Evolutionary conservation across 2,329 filamentous ascomycete species (phyloP), one percentile per base, ranked within the genome.

Genomic region (Fusarium mangiferae): DNA sequence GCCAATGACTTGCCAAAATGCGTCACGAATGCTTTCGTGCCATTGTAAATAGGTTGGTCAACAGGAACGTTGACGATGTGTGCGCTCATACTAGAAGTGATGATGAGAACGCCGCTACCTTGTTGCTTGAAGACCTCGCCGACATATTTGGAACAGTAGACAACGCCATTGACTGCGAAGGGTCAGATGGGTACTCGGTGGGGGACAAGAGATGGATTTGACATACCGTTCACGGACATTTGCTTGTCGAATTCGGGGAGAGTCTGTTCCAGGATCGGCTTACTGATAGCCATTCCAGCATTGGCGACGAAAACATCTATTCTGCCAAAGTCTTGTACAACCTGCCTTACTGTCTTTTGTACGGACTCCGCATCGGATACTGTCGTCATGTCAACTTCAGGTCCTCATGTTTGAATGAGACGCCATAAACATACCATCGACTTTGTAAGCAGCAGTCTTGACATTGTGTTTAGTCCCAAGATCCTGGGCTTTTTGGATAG

Each of bases 41-140:
- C 83, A 67, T 90, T 90, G 76, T 90, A 90, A 6, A 87, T 85
- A 0, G 87, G 85, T 72, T 89, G 87, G 49, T 88, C 86, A 4
- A 84, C 78, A 1, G 86, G 86, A 3, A 86, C 85, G 45, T 87
- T 87, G 66, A 86, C 85, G 41, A 87, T 82, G 41, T 84, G 85
- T 0, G 73, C 85, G 51, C 83, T 85, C 81, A 87, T 87, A 69
- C 82, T 84, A 0, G 83, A 83, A 3, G 85, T 87, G 74, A 88
- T 86, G 72, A 89, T 88, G 20, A 89, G 77, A 74, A 84, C 85
- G 39, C 85, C 84, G 22, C 80, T 82, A 51, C 83, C 82, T 56
- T 86, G 85, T 8, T 68, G 71, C 20, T 82, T 75, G 78, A 86
- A 86, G 4, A 85, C 75, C 22, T 83, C 81, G 17, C 85, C 85